phyloP scores from a whole-genome alignment of 2,329 filamentous ascomycete species.

The Monascus ruber region DNA sequence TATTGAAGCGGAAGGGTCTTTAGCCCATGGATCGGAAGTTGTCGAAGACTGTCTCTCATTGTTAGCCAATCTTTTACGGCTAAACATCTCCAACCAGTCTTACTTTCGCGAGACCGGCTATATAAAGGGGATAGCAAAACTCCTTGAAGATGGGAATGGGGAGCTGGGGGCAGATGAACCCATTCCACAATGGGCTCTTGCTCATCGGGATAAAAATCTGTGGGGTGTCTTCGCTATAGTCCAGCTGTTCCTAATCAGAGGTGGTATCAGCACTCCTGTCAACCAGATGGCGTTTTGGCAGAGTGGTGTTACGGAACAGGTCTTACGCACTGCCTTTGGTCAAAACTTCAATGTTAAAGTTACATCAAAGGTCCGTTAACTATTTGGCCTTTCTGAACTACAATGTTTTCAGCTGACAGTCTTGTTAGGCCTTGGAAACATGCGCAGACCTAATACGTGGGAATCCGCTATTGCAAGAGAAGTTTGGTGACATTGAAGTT shows the following conservation, averaged over 20 bases:
- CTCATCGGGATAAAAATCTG: slow-evolving; percentile 76
- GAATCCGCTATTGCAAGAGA: slow-evolving; percentile 70
- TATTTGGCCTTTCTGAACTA: slow-evolving; percentile 1
- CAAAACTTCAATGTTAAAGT: slow-evolving; percentile 62
- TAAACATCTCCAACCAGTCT: slow-evolving; percentile 86
- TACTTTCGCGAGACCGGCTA: slow-evolving; percentile 86
- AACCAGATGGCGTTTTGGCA: slow-evolving; percentile 85
- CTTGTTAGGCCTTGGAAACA: slow-evolving; percentile 58
- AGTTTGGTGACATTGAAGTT: slow-evolving; percentile 78
- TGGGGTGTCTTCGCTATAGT: slow-evolving; percentile 83
- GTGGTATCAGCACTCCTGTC: slow-evolving; percentile 65
- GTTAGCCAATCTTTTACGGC: slow-evolving; percentile 73
- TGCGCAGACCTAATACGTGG: slow-evolving; percentile 81
- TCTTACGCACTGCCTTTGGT: slow-evolving; percentile 73
- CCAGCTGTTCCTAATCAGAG: slow-evolving; percentile 69
- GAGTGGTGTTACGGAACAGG: slow-evolving; percentile 64
- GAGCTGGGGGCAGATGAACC: slow-evolving; percentile 45
- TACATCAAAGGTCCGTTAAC: slow-evolving; percentile 57
- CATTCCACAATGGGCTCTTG: slow-evolving; percentile 61
- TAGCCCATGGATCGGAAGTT: slow-evolving; percentile 70
- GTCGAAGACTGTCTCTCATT: slow-evolving; percentile 91
- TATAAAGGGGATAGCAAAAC: slow-evolving; percentile 56
- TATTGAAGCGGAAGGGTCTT: slow-evolving; percentile 67
- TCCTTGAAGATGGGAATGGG: slow-evolving; percentile 53
- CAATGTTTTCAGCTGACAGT: slow-evolving; percentile 2